Evolutionary conservation across 1,139 yeast species (phyloP).

Genomic region (Kurtzmaniella natalensis): DNA sequence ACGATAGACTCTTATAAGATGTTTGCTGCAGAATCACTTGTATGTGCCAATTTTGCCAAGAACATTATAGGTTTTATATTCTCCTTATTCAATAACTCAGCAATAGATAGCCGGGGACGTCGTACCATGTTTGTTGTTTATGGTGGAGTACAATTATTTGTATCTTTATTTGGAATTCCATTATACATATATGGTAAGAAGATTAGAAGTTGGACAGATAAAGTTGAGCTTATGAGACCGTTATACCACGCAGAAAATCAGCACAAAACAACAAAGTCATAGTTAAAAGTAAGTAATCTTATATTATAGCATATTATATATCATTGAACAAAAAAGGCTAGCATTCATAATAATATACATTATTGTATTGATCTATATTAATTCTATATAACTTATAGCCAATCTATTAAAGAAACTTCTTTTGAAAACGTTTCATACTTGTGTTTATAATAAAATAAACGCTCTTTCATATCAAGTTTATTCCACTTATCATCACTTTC

Average conservation of each 20-base stretch:
- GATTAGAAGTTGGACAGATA: slow-evolving; percentile 48
- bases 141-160: slow-evolving; percentile 47
- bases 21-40: slow-evolving; percentile 59
- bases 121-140: slow-evolving; percentile 47
- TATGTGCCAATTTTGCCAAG: slow-evolving; percentile 51
- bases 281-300: too few species aligned
- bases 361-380: slow-evolving; percentile 5
- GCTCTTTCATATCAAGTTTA: slow-evolving; percentile 29
- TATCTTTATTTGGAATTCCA: slow-evolving; percentile 50
- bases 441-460: slow-evolving; percentile 24
- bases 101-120: slow-evolving; percentile 39
- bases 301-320: too few species aligned
- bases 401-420: slow-evolving; percentile 3
- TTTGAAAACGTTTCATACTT: not conserved
- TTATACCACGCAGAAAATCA: slow-evolving; percentile 24
- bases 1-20: slow-evolving; percentile 55
- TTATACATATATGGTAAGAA: slow-evolving; percentile 54
- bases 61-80: slow-evolving; percentile 54
- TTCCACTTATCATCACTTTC: slow-evolving; percentile 46
- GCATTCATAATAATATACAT: too few species aligned
- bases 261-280: not conserved
- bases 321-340: too few species aligned
- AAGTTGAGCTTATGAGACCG: slow-evolving; percentile 29
- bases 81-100: slow-evolving; percentile 52
- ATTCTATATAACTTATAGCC: slow-evolving; percentile 4